Conservation (phyloP, 73 alveolate genomes). For the Tetrahymena thermophila region DNA sequence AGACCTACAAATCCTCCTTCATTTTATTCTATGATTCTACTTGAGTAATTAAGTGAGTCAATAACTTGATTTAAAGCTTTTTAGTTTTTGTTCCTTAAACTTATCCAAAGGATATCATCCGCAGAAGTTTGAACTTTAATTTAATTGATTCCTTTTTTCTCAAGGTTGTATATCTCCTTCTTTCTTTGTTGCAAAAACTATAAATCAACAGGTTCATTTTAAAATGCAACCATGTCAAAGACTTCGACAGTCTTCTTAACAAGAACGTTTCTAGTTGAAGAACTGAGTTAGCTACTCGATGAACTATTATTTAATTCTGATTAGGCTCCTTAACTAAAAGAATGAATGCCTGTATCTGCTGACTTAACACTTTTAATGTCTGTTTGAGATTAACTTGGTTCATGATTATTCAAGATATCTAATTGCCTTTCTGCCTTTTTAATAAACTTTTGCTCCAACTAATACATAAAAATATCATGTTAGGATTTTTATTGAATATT, state of each 20-base stretch:
- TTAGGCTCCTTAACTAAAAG: neutral
- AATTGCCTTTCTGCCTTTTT: neutral
- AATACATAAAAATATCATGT: neutral
- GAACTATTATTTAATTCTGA: neutral
- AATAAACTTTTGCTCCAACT: neutral
- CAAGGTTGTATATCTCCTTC: neutral
- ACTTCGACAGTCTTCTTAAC: neutral
- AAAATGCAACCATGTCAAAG: neutral
- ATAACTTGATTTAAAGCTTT: neutral
- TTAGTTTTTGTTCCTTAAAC: neutral
- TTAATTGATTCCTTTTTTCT: neutral
- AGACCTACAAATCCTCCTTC: neutral
- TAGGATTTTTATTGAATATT: neutral
- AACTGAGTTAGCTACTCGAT: neutral
- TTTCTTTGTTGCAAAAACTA: neutral
- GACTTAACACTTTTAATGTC: neutral
- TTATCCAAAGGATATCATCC: neutral
- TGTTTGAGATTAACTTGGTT: neutral
- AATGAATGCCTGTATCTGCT: neutral
- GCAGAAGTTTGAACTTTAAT: neutral
- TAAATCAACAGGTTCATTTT: neutral
- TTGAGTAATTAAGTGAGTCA: neutral
- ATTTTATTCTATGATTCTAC: neutral
- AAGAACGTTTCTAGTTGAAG: neutral
- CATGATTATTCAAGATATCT: neutral